A percentile compares a stretch with the other conserved stretches of the same genome.
phyloP scores from a whole-genome alignment of 371 early-diverging fungal species.

The Capillidium rhysosporum region DNA sequence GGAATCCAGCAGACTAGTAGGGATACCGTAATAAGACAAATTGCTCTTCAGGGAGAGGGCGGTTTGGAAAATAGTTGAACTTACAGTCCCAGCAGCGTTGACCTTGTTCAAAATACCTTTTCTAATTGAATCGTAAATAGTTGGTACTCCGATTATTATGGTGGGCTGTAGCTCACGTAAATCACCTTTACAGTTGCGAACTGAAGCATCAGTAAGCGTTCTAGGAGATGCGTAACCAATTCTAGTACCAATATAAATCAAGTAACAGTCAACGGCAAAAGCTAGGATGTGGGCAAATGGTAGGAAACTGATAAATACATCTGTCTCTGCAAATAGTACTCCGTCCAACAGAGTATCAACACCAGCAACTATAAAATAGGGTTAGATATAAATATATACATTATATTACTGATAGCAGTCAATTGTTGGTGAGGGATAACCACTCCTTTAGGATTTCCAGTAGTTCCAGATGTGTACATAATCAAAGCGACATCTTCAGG shows the following conservation, averaged over 20 bases:
- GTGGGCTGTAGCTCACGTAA: constrained; percentile 81
- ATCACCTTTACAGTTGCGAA: constrained; percentile 86
- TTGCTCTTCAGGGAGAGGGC: constrained; percentile 56
- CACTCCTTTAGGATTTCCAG: constrained; percentile 83
- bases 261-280: constrained; percentile 53
- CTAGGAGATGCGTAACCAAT: constrained; percentile 76
- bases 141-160: constrained; percentile 80
- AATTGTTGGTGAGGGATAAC: constrained; percentile 66
- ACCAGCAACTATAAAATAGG: background rate
- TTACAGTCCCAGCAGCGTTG: constrained; percentile 27
- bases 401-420: constrained; percentile 40
- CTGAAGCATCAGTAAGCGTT: constrained; percentile 73
- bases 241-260: constrained; percentile 48
- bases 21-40: constrained; percentile 23
- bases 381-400: no score
- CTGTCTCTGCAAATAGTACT: constrained; percentile 24
- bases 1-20: constrained; percentile 55
- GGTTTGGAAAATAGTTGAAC: constrained; percentile 49
- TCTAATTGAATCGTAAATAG: constrained; percentile 82
- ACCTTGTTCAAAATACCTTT: constrained; percentile 62
- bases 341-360: background rate
- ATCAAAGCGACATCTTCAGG: constrained; percentile 71
- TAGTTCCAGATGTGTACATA: constrained; percentile 92
- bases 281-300: constrained; percentile 89
- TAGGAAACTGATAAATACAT: constrained; percentile 52